Evolutionary conservation across 805 yeast genomes (phyloP).

Genomic region (Candida awuae): DNA sequence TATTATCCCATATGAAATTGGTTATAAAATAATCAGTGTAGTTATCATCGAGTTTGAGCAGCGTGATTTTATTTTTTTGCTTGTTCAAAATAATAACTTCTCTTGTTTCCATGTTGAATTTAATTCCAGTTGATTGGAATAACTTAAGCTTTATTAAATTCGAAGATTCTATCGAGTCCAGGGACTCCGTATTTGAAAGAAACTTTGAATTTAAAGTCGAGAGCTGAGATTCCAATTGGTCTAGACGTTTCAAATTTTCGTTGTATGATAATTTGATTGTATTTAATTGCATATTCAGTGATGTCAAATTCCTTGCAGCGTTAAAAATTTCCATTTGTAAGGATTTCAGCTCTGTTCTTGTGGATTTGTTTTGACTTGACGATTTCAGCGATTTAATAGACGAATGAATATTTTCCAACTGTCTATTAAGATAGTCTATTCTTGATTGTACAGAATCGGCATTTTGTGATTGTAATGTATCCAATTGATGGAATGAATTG

Average conservation of each 20-base stretch:
- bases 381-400: constrained; percentile 3
- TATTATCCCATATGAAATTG: constrained; percentile 71
- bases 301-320: constrained; percentile 45
- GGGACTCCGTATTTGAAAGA: constrained; percentile 23
- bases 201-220: constrained; percentile 12
- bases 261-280: constrained; percentile 33
- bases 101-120: constrained; percentile 34
- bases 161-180: constrained; percentile 28
- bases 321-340: constrained; percentile 41
- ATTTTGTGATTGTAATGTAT: constrained; percentile 1
- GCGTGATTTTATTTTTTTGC: constrained; percentile 37
- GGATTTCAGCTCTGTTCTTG: constrained; percentile 26
- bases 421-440: constrained; percentile 5
- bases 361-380: constrained; percentile 11
- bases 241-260: constrained; percentile 31
- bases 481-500: constrained; percentile 1
- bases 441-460: not conserved
- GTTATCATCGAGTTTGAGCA: constrained; percentile 42
- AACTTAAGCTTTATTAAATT: constrained; percentile 48
- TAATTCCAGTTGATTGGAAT: constrained; percentile 53
- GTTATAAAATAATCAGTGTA: constrained; percentile 63
- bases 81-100: constrained; percentile 44
- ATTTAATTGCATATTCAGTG: constrained; percentile 38
- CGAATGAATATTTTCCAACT: constrained; percentile 6
- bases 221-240: constrained; percentile 26